Base-by-base conservation (phyloP, 768 basidiomycete genomes). In the Suillus tomentosus region DNA sequence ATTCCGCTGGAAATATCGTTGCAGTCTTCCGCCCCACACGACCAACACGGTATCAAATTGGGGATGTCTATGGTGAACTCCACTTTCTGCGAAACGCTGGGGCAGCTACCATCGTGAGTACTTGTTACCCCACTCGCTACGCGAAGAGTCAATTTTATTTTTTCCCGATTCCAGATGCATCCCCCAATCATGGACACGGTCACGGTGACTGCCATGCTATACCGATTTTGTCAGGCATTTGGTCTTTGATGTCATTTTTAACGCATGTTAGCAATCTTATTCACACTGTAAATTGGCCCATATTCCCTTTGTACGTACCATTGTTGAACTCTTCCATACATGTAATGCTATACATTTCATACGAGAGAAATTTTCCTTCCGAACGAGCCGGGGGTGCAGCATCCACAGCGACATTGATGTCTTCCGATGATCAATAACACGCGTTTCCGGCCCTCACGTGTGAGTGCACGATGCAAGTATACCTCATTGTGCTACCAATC, bases 111-210 rank as follows among this genome's bases (percentile, higher is more conserved):
- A 90, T 94, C 78, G 92, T 93, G 79, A 78, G 68, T 64, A 48
- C 60, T 58, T 43, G 71, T 71, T 68, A 55, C 63, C 60, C 58
- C 66, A 27, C 59, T 60, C 59, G 55, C 51, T 60, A 60, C 45
- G 50, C 65, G 62, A 64, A 67, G 60, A 59, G 69, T 77, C 62
- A 76, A 69, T 65, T 31, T 68, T 66, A 68, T 65, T 58, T 68
- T 27, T 66, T 39, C 59, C 59, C 67, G 66, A 60, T 58, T 64
- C 60, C 72, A 92, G 91, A 90, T 87, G 82, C 92, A 92, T 73
- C 92, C 91, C 60, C 92, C 92, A 68, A 88, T 94, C 76, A 94
- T 94, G 92, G 91, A 94, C 80, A 87, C 85, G 53, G 91, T 94
- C 65, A 89, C 89, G 34, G 87, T 94, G 68, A 92, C 92, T 36